phyloP scores from a whole-genome alignment of 169 alveolate species.

The Sarcocystis neurona region DNA sequence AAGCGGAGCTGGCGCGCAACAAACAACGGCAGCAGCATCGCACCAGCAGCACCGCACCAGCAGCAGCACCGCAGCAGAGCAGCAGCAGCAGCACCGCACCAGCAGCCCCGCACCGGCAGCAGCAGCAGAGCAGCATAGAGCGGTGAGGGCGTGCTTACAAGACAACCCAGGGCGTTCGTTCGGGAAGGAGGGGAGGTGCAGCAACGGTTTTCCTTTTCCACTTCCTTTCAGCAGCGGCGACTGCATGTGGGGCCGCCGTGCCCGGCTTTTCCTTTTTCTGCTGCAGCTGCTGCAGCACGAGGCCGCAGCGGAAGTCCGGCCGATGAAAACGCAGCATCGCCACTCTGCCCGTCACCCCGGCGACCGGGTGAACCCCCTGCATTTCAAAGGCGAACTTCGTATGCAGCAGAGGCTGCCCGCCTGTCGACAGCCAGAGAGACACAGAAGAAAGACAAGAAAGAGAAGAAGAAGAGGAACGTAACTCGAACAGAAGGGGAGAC shows the following conservation, averaged over 20 bases:
- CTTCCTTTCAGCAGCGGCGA: background rate
- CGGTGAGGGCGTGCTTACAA: conserved; percentile 15
- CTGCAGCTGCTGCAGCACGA: conserved; percentile 44
- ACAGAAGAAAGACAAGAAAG: too few species aligned
- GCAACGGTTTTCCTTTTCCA: background rate
- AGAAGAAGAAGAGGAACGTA: background rate
- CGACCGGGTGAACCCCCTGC: conserved; percentile 76
- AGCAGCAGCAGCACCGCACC: too few species aligned
- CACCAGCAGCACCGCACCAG: too few species aligned
- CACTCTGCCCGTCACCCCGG: conserved; percentile 75
- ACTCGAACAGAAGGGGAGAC: background rate
- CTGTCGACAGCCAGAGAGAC: too few species aligned
- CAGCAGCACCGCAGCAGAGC: too few species aligned
- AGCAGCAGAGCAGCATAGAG: background rate
- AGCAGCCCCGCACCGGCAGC: background rate
- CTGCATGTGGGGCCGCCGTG: background rate
- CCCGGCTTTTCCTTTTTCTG: too few species aligned
- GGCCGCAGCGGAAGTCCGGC: conserved; percentile 76
- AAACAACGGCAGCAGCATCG: too few species aligned
- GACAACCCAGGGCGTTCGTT: conserved; percentile 45
- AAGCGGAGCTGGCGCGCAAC: too few species aligned
- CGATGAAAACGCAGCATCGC: conserved; percentile 80
- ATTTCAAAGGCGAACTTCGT: conserved; percentile 74
- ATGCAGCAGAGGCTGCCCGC: conserved; percentile 70
- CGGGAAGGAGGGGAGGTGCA: background rate